Evolutionary conservation across 1,139 yeast genomes (phyloP), one percentile per base, ranked within the genome.

Genomic region (Candida pseudoviswanathii): DNA sequence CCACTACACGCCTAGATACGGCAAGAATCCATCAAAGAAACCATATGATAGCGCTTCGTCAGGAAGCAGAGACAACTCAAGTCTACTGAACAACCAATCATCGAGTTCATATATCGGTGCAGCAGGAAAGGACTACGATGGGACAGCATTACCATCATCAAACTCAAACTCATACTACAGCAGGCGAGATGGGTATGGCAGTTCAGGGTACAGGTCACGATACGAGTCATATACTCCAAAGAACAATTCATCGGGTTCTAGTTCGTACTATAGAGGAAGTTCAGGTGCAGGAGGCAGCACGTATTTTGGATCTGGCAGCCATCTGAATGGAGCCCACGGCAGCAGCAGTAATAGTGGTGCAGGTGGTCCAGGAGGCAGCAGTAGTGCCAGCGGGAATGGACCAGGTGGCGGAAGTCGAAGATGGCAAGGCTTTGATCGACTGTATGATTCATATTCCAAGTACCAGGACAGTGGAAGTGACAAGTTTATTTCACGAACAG

Each of bases 121-220:
- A 7, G 41, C 47, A 11, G 45, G 43, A 26, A 42, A 39, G 22
- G 46, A 36, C 8, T 25, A 30, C 4, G 41, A 32, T 25, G 34
- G 43, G 8, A 4, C 36, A 5, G 29, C 37, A 16, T 25, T 48
- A 33, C 37, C 48, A 10, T 25, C 41, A 16, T 22, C 41, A 7
- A 8, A 34, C 26, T 29, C 50, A 7, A 27, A 43, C 7, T 27
- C 47, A n/a, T 41, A 43, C 42, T 45, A 48, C 43, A 44, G 44
- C n/a, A 46, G 56, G 43, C 44, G 60, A 38, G 60, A 56, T 42
- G 53, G 51, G 33, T 57, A 56, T 41, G 56, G 60, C 10, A 37
- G 41, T 31, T 49, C 49, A 27, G 51, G 53, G 5, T 57, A 59
- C 33, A 44, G 58, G 3, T 49, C 54, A 32, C 44, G 55, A 30